Percentiles rank a stretch among this genome's conserved stretches.
phyloP scores from a whole-genome alignment of 495 filamentous ascomycete genomes.

The Hyaloscypha variabilis region DNA sequence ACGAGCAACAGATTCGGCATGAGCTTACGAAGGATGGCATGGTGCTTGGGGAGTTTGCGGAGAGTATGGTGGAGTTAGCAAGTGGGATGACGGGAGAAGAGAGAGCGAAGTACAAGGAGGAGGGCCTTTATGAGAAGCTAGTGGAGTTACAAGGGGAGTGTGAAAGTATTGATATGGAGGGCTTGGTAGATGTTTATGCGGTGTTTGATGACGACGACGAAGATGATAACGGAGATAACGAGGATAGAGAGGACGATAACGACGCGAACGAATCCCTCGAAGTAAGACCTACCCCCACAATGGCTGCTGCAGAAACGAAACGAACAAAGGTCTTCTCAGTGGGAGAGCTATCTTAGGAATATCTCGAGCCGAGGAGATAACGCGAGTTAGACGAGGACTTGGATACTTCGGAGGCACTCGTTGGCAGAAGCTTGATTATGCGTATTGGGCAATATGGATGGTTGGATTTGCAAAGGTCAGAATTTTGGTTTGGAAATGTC shows the following conservation, averaged over 20 bases:
- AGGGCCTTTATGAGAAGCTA: slow-evolving; percentile 25
- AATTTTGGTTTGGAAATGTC: no score
- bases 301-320: not conserved
- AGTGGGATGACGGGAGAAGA: slow-evolving; percentile 15
- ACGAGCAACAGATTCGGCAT: slow-evolving; percentile 11
- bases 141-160: slow-evolving; percentile 13
- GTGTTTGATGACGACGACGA: slow-evolving; percentile 19
- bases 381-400: not conserved
- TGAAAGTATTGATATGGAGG: slow-evolving; percentile 20
- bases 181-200: slow-evolving; percentile 15
- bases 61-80: slow-evolving; percentile 16
- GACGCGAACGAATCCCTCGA: not conserved
- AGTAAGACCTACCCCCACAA: not conserved
- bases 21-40: slow-evolving; percentile 22
- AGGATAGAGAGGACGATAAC: slow-evolving; percentile 10
- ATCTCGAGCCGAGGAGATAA: not conserved
- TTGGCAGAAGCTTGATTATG: no score
- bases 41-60: slow-evolving; percentile 14
- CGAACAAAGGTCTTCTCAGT: slow-evolving; percentile 9
- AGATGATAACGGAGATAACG: slow-evolving; percentile 1
- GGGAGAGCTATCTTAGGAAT: slow-evolving; percentile 2
- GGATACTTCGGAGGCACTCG: no score
- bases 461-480: no score
- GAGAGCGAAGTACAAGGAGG: slow-evolving; percentile 18
- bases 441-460: no score